Conservation (phyloP, 2,329 filamentous ascomycete species). For the Phialophora tarda region DNA sequence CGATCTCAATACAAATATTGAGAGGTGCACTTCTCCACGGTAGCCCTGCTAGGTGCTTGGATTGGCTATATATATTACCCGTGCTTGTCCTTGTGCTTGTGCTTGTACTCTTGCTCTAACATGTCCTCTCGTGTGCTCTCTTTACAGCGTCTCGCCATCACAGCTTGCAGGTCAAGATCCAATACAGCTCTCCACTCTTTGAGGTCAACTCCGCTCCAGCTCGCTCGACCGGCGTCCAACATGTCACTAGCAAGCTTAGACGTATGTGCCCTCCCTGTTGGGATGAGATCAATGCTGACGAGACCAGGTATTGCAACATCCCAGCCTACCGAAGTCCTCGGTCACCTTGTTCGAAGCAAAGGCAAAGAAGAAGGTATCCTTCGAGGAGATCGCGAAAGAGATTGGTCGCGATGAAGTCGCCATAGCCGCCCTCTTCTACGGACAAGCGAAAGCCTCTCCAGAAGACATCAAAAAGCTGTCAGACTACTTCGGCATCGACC, state of each 20-base stretch:
- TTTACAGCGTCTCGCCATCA: slow-evolving; percentile 25
- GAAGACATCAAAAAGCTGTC: slow-evolving; percentile 74
- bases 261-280: slow-evolving; percentile 42
- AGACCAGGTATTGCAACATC: slow-evolving; percentile 66
- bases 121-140: slow-evolving; percentile 29
- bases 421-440: slow-evolving; percentile 88
- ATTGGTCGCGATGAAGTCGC: slow-evolving; percentile 83
- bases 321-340: slow-evolving; percentile 72
- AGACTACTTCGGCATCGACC: slow-evolving; percentile 65
- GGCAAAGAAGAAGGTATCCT: slow-evolving; percentile 73
- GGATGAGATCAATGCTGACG: slow-evolving; percentile 37
- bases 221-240: slow-evolving; percentile 34
- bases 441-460: slow-evolving; percentile 74
- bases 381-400: slow-evolving; percentile 75
- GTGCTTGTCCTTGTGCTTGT: slow-evolving; percentile 4
- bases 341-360: slow-evolving; percentile 81
- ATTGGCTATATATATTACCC: slow-evolving; percentile 30
- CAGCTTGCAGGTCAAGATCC: slow-evolving; percentile 23
- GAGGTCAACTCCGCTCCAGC: slow-evolving; percentile 16
- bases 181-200: slow-evolving; percentile 11
- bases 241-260: slow-evolving; percentile 55
- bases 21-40: slow-evolving; percentile 31
- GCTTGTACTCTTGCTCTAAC: slow-evolving; percentile 5
- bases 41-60: slow-evolving; percentile 4
- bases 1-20: slow-evolving; percentile 23